These are phyloP conservation scores for Nidula niveotomentosa DNA, from an alignment of 1,284 basidiomycete species.

Conservation along the genomic window DNA sequence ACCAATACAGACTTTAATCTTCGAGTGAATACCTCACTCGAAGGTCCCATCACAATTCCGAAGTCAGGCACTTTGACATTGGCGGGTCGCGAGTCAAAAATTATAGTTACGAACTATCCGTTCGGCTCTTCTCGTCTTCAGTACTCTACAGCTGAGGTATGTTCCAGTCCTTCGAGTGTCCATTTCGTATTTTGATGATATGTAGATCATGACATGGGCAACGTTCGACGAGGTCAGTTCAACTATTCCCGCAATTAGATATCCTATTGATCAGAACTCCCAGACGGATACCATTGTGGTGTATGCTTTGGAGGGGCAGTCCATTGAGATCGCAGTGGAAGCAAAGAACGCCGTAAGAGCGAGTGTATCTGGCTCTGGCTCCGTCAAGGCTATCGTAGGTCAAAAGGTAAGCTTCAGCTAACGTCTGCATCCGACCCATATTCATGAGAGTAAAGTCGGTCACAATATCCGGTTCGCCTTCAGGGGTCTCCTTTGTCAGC, in stretches of 20 bases:
- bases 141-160: constrained; percentile 42
- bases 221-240: constrained; percentile 23
- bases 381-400: constrained; percentile 15
- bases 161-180: neutral
- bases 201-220: constrained; percentile 32
- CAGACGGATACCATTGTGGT: constrained; percentile 34
- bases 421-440: neutral
- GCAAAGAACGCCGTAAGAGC: constrained; percentile 9
- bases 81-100: constrained; percentile 41
- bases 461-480: constrained; percentile 30
- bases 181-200: neutral
- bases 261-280: neutral
- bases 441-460: constrained; percentile 13
- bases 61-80: constrained; percentile 30
- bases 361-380: constrained; percentile 15
- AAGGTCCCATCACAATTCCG: constrained; percentile 33
- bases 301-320: constrained; percentile 34
- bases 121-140: constrained; percentile 32
- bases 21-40: constrained; percentile 31
- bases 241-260: neutral
- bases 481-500: constrained; percentile 30
- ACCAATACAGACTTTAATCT: constrained; percentile 31
- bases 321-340: constrained; percentile 29
- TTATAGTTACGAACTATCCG: constrained; percentile 42
- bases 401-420: constrained; percentile 7